Evolutionary conservation across 78 protist species (phyloP), one percentile per base, ranked within the genome.

Genomic region (Corallochytrium limacisporum): DNA sequence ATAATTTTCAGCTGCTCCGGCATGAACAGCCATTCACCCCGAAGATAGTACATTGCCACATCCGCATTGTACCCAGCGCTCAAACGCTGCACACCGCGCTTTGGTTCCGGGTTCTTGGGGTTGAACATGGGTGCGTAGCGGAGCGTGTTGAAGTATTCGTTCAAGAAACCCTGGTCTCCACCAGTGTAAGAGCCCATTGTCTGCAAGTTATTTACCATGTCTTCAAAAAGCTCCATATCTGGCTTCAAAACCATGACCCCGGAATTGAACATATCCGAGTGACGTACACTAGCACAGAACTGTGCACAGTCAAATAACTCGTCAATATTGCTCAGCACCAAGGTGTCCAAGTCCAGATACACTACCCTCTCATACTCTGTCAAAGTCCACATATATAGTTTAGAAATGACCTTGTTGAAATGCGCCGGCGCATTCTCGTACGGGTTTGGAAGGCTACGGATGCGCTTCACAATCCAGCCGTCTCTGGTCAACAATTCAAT

Each of bases 81-180:
- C n/a, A n/a, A n/a, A n/a, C n/a, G n/a, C n/a, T n/a, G n/a, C n/a
- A n/a, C n/a, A n/a, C n/a, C n/a, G n/a, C n/a, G n/a, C n/a, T 32
- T n/a, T 53, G 54, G n/a, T n/a, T n/a, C n/a, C n/a, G n/a, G n/a
- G n/a, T n/a, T n/a, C n/a, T n/a, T 20, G 3, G 8, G 24, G 54
- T 51, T 46, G 13, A 69, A 31, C 9, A 62, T 35, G 20, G 22
- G 32, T 10, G 75, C 75, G 6, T 62, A n/a, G 51, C 33, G 39
- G 43, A 69, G n/a, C 35, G 6, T 47, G 18, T 3, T 9, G 47
- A 69, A 69, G 55, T 69, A 69, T n/a, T 43, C 10, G 28, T 13
- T 56, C 26, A 69, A 4, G 26, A 69, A 69, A 9, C 75, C 75
- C 35, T 69, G 75, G 55, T 69, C 75, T 3, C 51, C 75, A 10